Percentiles rank a stretch among this genome's conserved stretches.
Conservation (phyloP, 2,329 filamentous ascomycete genomes). For the Cladophialophora chaetospira region DNA sequence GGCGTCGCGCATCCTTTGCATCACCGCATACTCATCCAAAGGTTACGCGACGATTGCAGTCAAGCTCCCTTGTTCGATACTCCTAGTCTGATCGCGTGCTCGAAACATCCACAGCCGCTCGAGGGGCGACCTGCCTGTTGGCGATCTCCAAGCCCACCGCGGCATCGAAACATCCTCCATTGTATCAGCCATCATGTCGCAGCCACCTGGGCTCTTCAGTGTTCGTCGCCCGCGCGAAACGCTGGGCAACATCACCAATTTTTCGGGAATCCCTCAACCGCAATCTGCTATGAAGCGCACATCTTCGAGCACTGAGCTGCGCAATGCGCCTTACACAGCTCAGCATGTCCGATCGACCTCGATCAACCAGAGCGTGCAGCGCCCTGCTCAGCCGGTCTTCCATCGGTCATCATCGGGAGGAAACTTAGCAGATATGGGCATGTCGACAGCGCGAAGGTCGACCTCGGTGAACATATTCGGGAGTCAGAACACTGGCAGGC, state of each 20-base stretch:
- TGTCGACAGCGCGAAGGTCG: conserved; percentile 82
- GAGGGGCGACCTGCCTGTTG: too few relatives aligned
- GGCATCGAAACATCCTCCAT: not conserved
- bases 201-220: conserved; percentile 85
- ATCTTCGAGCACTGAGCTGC: conserved; percentile 71
- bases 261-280: conserved; percentile 84
- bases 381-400: conserved; percentile 85
- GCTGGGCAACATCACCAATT: conserved; percentile 78
- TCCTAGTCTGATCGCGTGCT: not conserved
- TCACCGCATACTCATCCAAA: too few relatives aligned
- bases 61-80: too few relatives aligned
- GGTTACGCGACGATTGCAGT: too few relatives aligned
- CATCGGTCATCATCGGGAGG: conserved; percentile 79
- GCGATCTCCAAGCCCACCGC: not conserved
- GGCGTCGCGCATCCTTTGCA: too few relatives aligned
- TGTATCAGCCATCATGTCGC: conserved; percentile 66
- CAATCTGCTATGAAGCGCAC: conserved; percentile 92
- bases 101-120: not conserved
- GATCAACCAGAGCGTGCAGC: conserved; percentile 79
- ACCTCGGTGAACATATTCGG: conserved; percentile 68
- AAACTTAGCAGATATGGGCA: conserved; percentile 75
- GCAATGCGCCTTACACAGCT: conserved; percentile 64
- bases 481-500: conserved; percentile 63
- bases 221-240: conserved; percentile 93
- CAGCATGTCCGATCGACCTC: conserved; percentile 82